phyloP scores from a whole-genome alignment of 2,329 filamentous ascomycete species.

The Exophiala oligosperma region DNA sequence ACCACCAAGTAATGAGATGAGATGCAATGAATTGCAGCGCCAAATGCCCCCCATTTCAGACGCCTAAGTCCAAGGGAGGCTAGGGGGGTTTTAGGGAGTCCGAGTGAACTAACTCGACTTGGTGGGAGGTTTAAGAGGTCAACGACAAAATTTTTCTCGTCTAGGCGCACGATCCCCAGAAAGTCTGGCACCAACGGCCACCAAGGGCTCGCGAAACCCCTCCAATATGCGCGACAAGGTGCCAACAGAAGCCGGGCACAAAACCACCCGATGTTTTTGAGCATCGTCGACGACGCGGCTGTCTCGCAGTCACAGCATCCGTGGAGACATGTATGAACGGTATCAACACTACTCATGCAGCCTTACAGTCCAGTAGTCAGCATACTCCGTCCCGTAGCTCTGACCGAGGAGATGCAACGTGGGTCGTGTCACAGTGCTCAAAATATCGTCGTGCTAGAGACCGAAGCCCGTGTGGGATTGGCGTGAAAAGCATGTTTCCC shows the following conservation, averaged over 20 bases:
- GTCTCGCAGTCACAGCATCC: not conserved
- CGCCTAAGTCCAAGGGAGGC: too few relatives aligned
- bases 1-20: too few relatives aligned
- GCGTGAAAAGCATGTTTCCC: not conserved
- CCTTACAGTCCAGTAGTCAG: not conserved
- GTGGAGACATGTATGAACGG: not conserved
- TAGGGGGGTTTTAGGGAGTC: too few relatives aligned
- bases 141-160: too few relatives aligned
- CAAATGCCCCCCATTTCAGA: too few relatives aligned
- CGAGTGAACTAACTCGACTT: too few relatives aligned
- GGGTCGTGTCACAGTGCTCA: not conserved
- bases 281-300: not conserved
- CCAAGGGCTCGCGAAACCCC: too few relatives aligned
- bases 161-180: too few relatives aligned
- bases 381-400: not conserved
- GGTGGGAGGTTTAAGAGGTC: too few relatives aligned
- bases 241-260: not conserved
- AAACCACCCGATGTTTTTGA: not conserved
- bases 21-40: too few relatives aligned
- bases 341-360: not conserved
- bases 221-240: not conserved
- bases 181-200: too few relatives aligned
- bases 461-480: not conserved
- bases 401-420: not conserved
- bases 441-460: not conserved